Conservation (phyloP, 192 early-diverging fungal species). For the Lobosporangium transversale region DNA sequence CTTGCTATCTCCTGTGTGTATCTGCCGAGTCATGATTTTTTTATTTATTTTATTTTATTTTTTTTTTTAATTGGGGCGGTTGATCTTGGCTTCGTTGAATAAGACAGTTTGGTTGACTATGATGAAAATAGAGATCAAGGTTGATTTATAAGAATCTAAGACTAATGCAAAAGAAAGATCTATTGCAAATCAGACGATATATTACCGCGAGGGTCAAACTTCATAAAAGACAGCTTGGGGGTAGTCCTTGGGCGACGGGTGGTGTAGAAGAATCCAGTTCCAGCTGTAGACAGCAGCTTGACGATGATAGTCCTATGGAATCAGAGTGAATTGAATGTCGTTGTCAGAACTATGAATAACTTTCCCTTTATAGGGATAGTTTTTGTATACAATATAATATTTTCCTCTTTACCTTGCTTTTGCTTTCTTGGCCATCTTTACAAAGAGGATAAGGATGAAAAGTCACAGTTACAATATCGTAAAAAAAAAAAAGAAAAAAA, state of each 20-base stretch:
- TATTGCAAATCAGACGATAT: too few species aligned
- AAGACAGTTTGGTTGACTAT: conserved; percentile 87
- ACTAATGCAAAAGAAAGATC: too few species aligned
- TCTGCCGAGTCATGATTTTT: too few species aligned
- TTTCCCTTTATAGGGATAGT: background rate
- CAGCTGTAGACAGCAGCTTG: conserved; percentile 85
- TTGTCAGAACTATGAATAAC: background rate
- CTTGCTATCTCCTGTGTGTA: too few species aligned
- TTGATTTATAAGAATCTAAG: too few species aligned
- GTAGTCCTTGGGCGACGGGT: conserved; percentile 80
- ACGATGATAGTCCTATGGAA: conserved; percentile 79
- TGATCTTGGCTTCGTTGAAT: conserved; percentile 89
- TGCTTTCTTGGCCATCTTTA: conserved; percentile 82
- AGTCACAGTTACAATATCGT: background rate
- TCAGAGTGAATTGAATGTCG: background rate
- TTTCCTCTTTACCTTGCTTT: conserved; percentile 67
- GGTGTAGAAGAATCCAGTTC: conserved; percentile 93
- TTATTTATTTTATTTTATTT: too few species aligned
- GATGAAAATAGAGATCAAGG: background rate
- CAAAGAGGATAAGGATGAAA: background rate
- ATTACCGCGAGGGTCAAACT: conserved; percentile 93
- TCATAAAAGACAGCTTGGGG: conserved; percentile 89
- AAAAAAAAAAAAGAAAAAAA: background rate
- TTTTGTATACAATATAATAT: background rate
- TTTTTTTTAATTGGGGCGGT: conserved; percentile 60